These are phyloP conservation scores for Colletotrichum nymphaeae DNA, from an alignment of 2,329 filamentous ascomycete species.

Conservation along the genomic window DNA sequence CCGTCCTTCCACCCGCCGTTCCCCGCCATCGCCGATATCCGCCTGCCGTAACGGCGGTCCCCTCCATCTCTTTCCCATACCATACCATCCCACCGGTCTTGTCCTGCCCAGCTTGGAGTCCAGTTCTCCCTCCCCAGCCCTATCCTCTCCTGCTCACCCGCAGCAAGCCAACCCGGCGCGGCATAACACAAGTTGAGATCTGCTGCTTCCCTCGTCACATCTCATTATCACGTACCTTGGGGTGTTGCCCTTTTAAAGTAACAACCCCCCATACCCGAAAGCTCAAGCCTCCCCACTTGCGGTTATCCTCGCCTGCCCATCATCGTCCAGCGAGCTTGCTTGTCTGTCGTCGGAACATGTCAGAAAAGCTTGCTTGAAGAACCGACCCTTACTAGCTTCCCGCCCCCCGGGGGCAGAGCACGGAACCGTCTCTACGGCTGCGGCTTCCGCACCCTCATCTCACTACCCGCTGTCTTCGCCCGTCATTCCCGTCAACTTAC, in stretches of 20 bases:
- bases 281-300: constrained; percentile 31
- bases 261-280: constrained; percentile 29
- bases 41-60: constrained; percentile 22
- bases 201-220: constrained; percentile 29
- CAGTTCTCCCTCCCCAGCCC: not conserved
- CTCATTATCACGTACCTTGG: constrained; percentile 20
- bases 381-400: constrained; percentile 33
- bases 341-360: constrained; percentile 30
- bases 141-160: constrained; percentile 10
- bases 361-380: constrained; percentile 25
- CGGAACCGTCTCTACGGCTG: constrained; percentile 12
- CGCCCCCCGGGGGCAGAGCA: constrained; percentile 1
- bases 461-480: constrained; percentile 10
- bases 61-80: not conserved
- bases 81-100: not conserved
- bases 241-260: constrained; percentile 32
- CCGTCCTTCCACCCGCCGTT: not conserved
- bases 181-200: constrained; percentile 17
- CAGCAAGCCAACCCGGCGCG: constrained; percentile 1
- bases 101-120: not conserved
- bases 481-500: not conserved
- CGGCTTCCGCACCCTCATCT: constrained; percentile 8
- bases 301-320: constrained; percentile 22
- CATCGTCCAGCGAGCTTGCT: constrained; percentile 12
- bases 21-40: constrained; percentile 32